Conservation (phyloP, 2,329 filamentous ascomycete genomes). For the Pseudogymnoascus sp. region DNA sequence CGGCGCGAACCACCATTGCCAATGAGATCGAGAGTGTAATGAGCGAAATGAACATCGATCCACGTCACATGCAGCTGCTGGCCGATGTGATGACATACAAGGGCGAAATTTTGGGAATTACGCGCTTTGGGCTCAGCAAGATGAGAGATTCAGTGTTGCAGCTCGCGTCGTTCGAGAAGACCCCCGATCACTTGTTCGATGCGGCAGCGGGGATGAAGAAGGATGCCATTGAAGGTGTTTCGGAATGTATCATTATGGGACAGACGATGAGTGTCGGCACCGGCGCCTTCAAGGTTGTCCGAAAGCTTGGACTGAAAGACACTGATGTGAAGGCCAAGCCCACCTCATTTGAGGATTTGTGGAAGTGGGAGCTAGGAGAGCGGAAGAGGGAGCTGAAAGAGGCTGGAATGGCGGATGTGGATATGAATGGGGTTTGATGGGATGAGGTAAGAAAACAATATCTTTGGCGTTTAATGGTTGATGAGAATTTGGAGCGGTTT, state of each 20-base stretch:
- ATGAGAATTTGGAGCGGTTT: background rate
- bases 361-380: slow-evolving; percentile 35
- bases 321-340: slow-evolving; percentile 42
- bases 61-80: slow-evolving; percentile 92
- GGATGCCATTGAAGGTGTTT: slow-evolving; percentile 87
- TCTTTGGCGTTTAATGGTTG: background rate
- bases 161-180: slow-evolving; percentile 95
- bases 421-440: slow-evolving; percentile 5
- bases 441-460: background rate
- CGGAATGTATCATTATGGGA: slow-evolving; percentile 96
- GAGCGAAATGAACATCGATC: slow-evolving; percentile 91
- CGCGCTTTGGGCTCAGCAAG: slow-evolving; percentile 90
- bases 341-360: slow-evolving; percentile 66
- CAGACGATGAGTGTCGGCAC: slow-evolving; percentile 90
- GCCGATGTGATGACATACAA: slow-evolving; percentile 99
- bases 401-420: background rate
- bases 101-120: slow-evolving; percentile 93
- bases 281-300: slow-evolving; percentile 82
- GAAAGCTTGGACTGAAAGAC: slow-evolving; percentile 61
- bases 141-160: slow-evolving; percentile 93
- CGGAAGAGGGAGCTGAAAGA: slow-evolving; percentile 20
- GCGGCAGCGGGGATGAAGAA: slow-evolving; percentile 87
- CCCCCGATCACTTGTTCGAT: slow-evolving; percentile 92
- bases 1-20: slow-evolving; percentile 82
- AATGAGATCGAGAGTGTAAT: slow-evolving; percentile 84